Evolutionary conservation across 495 filamentous ascomycete genomes (phyloP).

Genomic region (Aspergillus avenaceus): DNA sequence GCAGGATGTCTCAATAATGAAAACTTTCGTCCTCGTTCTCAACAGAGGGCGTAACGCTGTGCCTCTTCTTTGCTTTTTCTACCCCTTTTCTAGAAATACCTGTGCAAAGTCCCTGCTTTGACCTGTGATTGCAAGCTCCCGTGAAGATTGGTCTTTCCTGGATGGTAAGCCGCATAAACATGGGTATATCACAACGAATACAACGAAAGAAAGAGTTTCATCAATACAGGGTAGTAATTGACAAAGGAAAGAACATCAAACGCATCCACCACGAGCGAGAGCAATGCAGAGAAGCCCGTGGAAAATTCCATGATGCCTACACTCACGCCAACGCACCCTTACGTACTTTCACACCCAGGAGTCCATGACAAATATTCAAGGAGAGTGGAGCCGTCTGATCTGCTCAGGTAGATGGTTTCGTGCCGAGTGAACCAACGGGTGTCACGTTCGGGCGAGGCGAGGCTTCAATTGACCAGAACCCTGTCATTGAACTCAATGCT

Average conservation of each 20-base stretch:
- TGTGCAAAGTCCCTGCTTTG: not conserved
- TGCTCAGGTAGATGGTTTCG: not conserved
- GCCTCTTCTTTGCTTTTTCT: not conserved
- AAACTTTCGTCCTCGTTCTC: not conserved
- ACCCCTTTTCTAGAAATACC: not conserved
- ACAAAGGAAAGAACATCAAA: conserved; percentile 1
- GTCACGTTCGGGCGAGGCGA: conserved; percentile 12
- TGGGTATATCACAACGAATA: not conserved
- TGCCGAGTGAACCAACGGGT: conserved; percentile 11
- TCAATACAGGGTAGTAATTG: not conserved
- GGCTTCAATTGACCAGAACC: conserved; percentile 9
- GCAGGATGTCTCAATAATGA: conserved; percentile 3
- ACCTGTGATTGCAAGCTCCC: conserved; percentile 3
- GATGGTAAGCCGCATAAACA: conserved; percentile 9
- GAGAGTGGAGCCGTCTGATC: not conserved
- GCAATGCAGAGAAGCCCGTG: conserved; percentile 37
- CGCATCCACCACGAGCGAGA: conserved; percentile 23
- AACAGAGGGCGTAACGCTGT: not conserved
- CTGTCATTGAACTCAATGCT: not conserved
- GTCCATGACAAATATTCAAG: conserved; percentile 7
- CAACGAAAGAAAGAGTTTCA: not conserved
- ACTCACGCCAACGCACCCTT: not conserved
- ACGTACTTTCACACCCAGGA: not conserved
- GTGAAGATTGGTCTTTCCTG: not conserved
- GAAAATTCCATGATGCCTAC: conserved; percentile 29